Evolutionary conservation across 257 asterid species (phyloP).

Genomic region (Solanum microdontum): DNA sequence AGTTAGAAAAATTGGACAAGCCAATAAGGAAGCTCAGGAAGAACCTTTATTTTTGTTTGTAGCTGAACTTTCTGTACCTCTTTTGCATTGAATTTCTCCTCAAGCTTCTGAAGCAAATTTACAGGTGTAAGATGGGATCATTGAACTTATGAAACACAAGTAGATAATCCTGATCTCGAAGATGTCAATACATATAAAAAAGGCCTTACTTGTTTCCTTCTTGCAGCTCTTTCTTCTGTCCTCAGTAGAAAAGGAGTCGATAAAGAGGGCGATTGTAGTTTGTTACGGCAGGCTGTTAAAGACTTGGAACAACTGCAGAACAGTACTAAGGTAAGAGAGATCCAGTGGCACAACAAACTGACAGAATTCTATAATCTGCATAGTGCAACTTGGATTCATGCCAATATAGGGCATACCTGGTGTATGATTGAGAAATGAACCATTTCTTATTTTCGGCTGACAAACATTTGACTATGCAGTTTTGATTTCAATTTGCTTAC

Average conservation of each 20-base stretch:
- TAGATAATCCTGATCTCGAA: neutral
- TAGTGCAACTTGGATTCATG: neutral
- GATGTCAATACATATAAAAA: neutral
- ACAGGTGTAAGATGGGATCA: neutral
- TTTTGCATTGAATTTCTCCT: conserved; percentile 65
- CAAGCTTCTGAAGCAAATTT: conserved; percentile 51
- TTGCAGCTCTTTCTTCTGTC: conserved; percentile 83
- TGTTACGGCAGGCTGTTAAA: conserved; percentile 57
- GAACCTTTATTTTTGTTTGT: conserved; percentile 58
- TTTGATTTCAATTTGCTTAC: neutral
- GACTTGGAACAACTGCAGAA: conserved; percentile 40
- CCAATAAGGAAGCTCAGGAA: neutral
- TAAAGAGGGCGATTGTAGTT: conserved; percentile 53
- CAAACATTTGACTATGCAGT: neutral
- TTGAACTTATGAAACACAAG: neutral
- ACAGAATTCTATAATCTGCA: neutral
- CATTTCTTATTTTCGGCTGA: neutral
- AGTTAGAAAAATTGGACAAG: neutral
- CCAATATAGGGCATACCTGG: neutral
- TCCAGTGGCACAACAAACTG: neutral
- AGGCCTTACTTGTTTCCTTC: conserved; percentile 69
- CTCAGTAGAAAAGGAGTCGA: conserved; percentile 67
- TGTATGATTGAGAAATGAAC: neutral
- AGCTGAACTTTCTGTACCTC: conserved; percentile 44
- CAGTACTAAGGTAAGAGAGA: neutral